Evolutionary conservation across 2,329 filamentous ascomycete genomes (phyloP), one percentile per base, ranked within the genome.

Genomic region (Pseudogymnoascus sp.): DNA sequence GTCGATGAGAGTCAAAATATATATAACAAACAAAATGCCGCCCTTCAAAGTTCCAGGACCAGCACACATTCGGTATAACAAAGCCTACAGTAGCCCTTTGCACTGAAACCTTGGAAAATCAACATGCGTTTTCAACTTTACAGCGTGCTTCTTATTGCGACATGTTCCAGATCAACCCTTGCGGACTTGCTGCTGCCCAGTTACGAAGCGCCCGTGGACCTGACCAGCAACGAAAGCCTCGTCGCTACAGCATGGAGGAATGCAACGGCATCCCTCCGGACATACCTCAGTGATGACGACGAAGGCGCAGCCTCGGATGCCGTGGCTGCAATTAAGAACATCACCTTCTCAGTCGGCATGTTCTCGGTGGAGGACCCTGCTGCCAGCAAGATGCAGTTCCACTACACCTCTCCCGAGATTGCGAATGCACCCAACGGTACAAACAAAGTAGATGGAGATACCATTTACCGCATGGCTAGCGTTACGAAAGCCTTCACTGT

Each of bases 391-490:
- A 63, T 76, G 16, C 75, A 76, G 64, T 74, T 73, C 65, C 72
- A 77, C 62, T 67, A 76, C 62, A 72, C 72, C 1, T 69, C 71
- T 0, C 68, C 72, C 6, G 71, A 75, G 52, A 67, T 75, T n/a
- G 67, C 64, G 2, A 70, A 71, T 35, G 66, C 67, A 2, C 64
- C 68, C 0, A 61, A 67, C 1, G 76, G 76, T 6, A 72, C 72
- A 1, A 69, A 71, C 4, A 72, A 70, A 23, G 72, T 78, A 3
- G 72, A 78, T 63, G 74, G 70, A n/a, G 68, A 79, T 62, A 75
- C 72, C 38, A 76, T 79, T 16, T 79, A 77, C 65, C 73, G 75
- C 12, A 67, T 79, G 14, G 77, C 76, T 1, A 78, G 75, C 64
- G 67, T 75, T 35, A 72, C 72, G 9, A 79, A 77, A 61, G 67